Evolutionary conservation across 148 eudicot species (phyloP).

Genomic region (Rhododendron griersonianum): DNA sequence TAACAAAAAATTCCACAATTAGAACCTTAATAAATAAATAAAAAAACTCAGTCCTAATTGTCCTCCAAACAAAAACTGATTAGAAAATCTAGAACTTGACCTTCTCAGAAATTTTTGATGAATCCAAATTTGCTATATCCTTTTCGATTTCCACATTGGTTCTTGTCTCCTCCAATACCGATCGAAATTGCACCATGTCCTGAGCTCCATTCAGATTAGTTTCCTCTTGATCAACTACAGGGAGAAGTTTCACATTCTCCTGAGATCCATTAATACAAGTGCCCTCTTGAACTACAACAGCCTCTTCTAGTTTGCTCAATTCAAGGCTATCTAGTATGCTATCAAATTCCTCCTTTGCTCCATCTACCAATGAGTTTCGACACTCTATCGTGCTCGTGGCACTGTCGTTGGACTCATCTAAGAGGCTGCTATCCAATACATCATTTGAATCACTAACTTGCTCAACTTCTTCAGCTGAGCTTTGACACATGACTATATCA

Average conservation of each 20-base stretch:
- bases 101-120: slow-evolving; percentile 38
- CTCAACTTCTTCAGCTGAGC: slow-evolving; percentile 13
- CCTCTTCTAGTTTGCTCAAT: slow-evolving; percentile 22
- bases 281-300: slow-evolving; percentile 31
- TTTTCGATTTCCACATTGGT: slow-evolving; percentile 9
- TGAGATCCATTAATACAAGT: slow-evolving; percentile 19
- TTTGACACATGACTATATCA: background rate
- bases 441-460: background rate
- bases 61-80: background rate
- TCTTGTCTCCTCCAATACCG: background rate
- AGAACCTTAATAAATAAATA: background rate
- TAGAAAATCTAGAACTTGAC: slow-evolving; percentile 28
- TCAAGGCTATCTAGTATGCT: slow-evolving; percentile 9
- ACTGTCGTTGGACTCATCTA: slow-evolving; percentile 20
- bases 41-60: background rate
- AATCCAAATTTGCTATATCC: slow-evolving; percentile 21
- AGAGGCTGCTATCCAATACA: slow-evolving; percentile 5
- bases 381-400: slow-evolving; percentile 16
- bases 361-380: slow-evolving; percentile 21
- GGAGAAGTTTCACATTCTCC: slow-evolving; percentile 25
- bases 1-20: slow-evolving; percentile 2
- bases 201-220: slow-evolving; percentile 20
- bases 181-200: background rate
- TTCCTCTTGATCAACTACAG: slow-evolving; percentile 29
- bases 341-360: slow-evolving; percentile 27